A percentile compares a stretch with the other conserved stretches of the same genome.
Conservation (phyloP, 2,329 filamentous ascomycete species). For the Xylaria sp. region DNA sequence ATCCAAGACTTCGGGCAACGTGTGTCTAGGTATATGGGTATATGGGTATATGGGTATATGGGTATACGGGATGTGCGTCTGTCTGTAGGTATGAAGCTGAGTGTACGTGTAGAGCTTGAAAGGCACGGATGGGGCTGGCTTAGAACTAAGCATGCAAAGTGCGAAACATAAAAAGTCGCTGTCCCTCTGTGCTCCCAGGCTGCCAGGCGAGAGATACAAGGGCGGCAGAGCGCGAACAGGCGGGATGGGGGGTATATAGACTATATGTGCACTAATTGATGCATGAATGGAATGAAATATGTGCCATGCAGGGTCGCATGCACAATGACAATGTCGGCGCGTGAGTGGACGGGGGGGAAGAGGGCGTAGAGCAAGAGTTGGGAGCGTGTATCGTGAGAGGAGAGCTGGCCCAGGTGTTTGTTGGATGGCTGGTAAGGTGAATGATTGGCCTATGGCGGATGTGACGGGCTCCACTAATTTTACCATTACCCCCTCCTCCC, state of each 20-base stretch:
- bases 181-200: not conserved
- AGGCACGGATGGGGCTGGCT: not conserved
- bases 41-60: not conserved
- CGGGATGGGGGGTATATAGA: not conserved
- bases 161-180: not conserved
- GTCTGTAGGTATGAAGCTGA: not conserved
- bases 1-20: not conserved
- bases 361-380: constrained; percentile 12
- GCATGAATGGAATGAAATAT: not conserved
- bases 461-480: constrained; percentile 26
- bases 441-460: constrained; percentile 31
- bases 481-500: constrained; percentile 2
- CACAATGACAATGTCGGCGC: constrained; percentile 16
- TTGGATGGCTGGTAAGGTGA: constrained; percentile 32
- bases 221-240: not conserved
- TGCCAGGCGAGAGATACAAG: not conserved
- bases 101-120: not conserved
- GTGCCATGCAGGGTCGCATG: constrained; percentile 26
- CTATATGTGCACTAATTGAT: not conserved
- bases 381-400: constrained; percentile 7
- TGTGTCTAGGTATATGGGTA: not conserved
- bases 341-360: constrained; percentile 19
- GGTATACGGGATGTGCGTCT: not conserved
- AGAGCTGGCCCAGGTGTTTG: constrained; percentile 22
- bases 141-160: not conserved